phyloP scores from a whole-genome alignment of 305 asterid genomes.

The Fraxinus xanthoxyloides region DNA sequence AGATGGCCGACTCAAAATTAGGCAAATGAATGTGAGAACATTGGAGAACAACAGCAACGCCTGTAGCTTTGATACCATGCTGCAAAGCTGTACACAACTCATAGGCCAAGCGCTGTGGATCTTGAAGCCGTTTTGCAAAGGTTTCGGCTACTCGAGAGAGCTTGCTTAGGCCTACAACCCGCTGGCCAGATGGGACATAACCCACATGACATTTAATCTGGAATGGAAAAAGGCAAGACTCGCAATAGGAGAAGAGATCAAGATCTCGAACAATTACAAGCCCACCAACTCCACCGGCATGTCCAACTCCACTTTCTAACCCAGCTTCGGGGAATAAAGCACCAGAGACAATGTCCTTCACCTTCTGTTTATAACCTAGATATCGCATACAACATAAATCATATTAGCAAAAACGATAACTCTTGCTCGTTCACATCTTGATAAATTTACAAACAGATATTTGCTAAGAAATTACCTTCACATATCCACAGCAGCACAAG shows the following conservation, averaged over 20 bases:
- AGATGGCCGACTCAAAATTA: constrained; percentile 35
- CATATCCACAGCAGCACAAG: neutral
- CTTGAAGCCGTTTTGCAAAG: constrained; percentile 85
- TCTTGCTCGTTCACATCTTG: neutral
- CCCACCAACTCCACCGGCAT: constrained; percentile 92
- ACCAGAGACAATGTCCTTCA: constrained; percentile 69
- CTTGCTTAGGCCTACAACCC: constrained; percentile 89
- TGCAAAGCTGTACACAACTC: constrained; percentile 73
- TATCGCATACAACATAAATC: neutral
- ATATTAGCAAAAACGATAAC: constrained; percentile 1
- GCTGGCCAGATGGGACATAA: constrained; percentile 73
- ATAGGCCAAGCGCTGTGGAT: constrained; percentile 71
- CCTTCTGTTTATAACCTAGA: constrained; percentile 77
- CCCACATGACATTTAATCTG: constrained; percentile 91
- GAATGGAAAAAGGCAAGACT: constrained; percentile 93
- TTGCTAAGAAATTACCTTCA: neutral
- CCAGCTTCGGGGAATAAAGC: constrained; percentile 94
- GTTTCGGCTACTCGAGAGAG: constrained; percentile 87
- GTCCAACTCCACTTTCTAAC: constrained; percentile 63
- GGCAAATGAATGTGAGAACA: constrained; percentile 73
- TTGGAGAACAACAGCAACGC: constrained; percentile 82
- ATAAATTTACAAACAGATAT: neutral
- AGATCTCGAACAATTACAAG: constrained; percentile 92
- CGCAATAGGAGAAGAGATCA: constrained; percentile 85
- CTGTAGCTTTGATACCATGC: constrained; percentile 71